Evolutionary conservation across 2,329 filamentous ascomycete species (phyloP), one percentile per base, ranked within the genome.

Genomic region (Macroventuria anomochaeta): DNA sequence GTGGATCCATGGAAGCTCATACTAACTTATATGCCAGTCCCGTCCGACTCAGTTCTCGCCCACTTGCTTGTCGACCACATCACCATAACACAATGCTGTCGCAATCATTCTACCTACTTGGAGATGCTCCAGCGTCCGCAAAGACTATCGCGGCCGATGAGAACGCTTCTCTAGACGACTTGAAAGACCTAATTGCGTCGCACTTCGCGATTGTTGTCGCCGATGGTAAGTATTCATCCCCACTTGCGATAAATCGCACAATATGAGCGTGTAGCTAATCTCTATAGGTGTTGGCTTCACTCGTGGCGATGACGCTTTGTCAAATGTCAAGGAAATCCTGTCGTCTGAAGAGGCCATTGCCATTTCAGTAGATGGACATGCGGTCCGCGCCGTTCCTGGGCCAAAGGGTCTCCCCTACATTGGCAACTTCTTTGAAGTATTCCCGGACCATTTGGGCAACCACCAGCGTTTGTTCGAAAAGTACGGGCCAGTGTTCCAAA

Each of bases 361-460:
- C 48, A 74, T 83, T 57, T 78, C 75, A 4, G 75, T 84, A 13
- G 81, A 83, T 51, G 80, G 81, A 18, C 75, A 80, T 31, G 49
- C 55, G 3, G 77, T 84, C 6, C 79, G 78, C 1, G 73, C 79
- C 2, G 57, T 64, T 2, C 69, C 66, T 2, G 77, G 74, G 2
- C 82, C 75, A 15, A 57, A 56, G 21, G 69, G 70, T 7, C 63
- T 75, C 6, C 75, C 75, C 0, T 65, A 70, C 29, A 66, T 74
- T 7, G 75, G 75, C 15, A 75, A 68, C 55, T 74, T 68, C 49
- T 74, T 70, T 34, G 74, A 74, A 54, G 61, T 77, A 10, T 77
- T 67, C 44, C 75, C 76, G 0, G 76, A 78, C 56, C 75, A 76
- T 55, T 62, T 77, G 11, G 76, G 76, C 8, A 78, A 78, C 57